Evolutionary conservation across 2,329 filamentous ascomycete genomes (phyloP), one percentile per base, ranked within the genome.

Genomic region (Arthroderma sp.): DNA sequence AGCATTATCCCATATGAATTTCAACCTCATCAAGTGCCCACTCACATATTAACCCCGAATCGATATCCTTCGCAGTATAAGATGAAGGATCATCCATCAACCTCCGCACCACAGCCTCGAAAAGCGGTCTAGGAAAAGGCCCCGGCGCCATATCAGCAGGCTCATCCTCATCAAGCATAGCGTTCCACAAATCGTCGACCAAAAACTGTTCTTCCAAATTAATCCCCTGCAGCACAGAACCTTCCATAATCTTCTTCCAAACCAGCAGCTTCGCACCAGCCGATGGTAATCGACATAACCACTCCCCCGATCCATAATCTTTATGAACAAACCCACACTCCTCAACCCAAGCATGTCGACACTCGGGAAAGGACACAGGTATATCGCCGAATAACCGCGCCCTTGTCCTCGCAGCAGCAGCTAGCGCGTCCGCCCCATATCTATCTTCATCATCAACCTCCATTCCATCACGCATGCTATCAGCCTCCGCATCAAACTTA

Each of bases 281-380:
- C 40, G 71, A 71, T 2, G 74, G 74, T 9, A 66, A 60, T 55
- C 66, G 70, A 33, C 64, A 68, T 4, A 45, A 52, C 42, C 36
- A 48, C 32, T 46, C 44, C 4, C 40, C 37, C 4, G 5, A 36
- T 9, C 31, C 30, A 10, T 36, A 36, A 28, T 48, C 59, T 2
- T 55, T 54, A 48, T 62, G 55, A 47, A 76, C 69, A 57, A 78
- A 78, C 29, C 70, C 74, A 52, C 71, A 68, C 8, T 77, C 51
- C 36, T 71, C 65, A 33, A 53, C 56, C 73, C 73, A 78, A 2
- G 58, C 71, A 6, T 50, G 48, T 47, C 71, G 62, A 50, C 73
- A 77, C 53, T 78, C 68, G 4, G 54, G 64, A 10, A 66, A 53
- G 11, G 73, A 77, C 15, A 76, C 57, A 2, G 75, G 74, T 3